Evolutionary conservation across 495 filamentous ascomycete species (phyloP).

Genomic region (Evansstolkia leycettana): DNA sequence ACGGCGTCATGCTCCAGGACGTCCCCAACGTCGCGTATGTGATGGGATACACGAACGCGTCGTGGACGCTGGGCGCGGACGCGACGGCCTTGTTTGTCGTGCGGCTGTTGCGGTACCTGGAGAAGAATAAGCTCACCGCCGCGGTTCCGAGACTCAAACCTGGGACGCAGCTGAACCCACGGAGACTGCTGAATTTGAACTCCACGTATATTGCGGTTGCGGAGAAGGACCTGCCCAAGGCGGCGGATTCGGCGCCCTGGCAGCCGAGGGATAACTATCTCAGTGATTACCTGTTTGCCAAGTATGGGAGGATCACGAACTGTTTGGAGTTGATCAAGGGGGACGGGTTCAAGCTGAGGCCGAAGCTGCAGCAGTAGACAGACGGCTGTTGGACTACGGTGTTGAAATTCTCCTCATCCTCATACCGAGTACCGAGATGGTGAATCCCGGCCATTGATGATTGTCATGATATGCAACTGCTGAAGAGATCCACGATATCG

Average conservation of each 20-base stretch:
- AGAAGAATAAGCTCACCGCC: background rate
- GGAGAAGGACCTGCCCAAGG: conserved; percentile 2
- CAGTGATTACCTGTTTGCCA: conserved; percentile 2
- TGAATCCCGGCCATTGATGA: too few relatives aligned
- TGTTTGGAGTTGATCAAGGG: conserved; percentile 4
- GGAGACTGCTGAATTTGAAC: conserved; percentile 2
- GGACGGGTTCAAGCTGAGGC: too few relatives aligned
- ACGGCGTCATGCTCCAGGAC: conserved; percentile 27
- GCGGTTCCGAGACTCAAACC: conserved; percentile 5
- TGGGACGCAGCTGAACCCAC: conserved; percentile 9
- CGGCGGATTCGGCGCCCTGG: conserved; percentile 3
- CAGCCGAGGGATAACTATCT: conserved; percentile 2
- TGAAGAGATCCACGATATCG: too few relatives aligned
- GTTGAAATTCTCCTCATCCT: too few relatives aligned
- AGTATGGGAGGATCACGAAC: conserved; percentile 2
- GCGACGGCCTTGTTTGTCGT: conserved; percentile 14
- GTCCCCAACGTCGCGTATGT: conserved; percentile 24
- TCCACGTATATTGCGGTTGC: conserved; percentile 4
- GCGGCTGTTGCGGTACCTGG: conserved; percentile 10
- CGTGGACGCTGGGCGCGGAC: conserved; percentile 33
- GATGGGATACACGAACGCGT: conserved; percentile 27
- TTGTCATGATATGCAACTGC: too few relatives aligned
- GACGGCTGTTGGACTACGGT: too few relatives aligned
- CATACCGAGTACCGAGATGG: too few relatives aligned
- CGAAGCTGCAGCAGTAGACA: too few relatives aligned